Conservation (phyloP, 2,329 filamentous ascomycete species). For the Chrysoporthe cubensis region DNA sequence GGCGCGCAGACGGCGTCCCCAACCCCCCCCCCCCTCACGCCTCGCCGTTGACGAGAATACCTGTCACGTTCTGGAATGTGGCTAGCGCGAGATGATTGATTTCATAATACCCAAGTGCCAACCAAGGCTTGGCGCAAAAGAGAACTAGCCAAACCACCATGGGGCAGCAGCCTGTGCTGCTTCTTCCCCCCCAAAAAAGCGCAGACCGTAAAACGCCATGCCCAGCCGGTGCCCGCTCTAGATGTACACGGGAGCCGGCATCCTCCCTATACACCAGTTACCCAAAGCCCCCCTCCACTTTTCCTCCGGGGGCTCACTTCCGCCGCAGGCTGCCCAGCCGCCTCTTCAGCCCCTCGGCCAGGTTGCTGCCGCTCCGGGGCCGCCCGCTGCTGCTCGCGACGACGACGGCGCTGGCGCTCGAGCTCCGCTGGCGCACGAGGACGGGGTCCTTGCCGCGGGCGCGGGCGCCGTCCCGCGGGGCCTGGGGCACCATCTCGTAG, state of each 20-base stretch:
- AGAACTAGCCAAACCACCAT: background rate
- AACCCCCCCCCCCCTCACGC: too few species aligned
- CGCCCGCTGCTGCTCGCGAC: slow-evolving; percentile 35
- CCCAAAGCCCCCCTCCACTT: background rate
- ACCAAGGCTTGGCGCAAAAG: too few species aligned
- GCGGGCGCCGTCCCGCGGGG: slow-evolving; percentile 30
- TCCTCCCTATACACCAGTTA: background rate
- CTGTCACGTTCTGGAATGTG: too few species aligned
- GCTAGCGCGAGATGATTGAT: background rate
- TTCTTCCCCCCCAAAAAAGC: background rate
- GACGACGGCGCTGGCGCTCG: slow-evolving; percentile 41
- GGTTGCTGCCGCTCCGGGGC: slow-evolving; percentile 45
- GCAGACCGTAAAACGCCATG: background rate
- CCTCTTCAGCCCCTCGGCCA: slow-evolving; percentile 56
- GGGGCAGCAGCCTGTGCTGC: background rate
- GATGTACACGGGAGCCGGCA: background rate
- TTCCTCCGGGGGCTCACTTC: slow-evolving; percentile 30
- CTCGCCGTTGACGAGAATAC: too few species aligned
- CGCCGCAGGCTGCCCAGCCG: slow-evolving; percentile 57
- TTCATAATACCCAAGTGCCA: background rate
- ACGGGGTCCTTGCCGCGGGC: slow-evolving; percentile 24
- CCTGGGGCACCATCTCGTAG: slow-evolving; percentile 55
- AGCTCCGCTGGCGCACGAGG: slow-evolving; percentile 48
- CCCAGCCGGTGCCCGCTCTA: background rate
- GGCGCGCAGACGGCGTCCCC: too few species aligned